Evolutionary conservation across 495 filamentous ascomycete species (phyloP).

Genomic region (Talaromyces borbonicus): DNA sequence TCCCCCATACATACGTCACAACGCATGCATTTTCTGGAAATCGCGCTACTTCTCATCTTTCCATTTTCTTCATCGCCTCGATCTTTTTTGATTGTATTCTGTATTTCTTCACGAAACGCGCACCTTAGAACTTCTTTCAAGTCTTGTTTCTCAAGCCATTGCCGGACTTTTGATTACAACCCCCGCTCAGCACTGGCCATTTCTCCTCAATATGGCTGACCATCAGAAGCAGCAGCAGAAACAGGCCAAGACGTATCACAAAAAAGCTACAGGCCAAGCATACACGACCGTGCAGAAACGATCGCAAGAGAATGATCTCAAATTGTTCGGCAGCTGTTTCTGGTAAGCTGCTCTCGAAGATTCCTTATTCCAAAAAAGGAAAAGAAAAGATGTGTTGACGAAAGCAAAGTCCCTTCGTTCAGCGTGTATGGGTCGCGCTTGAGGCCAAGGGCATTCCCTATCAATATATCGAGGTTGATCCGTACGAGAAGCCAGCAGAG

Average conservation of each 20-base stretch:
- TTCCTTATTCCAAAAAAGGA: too few relatives aligned
- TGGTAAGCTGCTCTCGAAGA: slow-evolving; percentile 60
- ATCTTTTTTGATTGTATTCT: too few relatives aligned
- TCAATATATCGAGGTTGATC: slow-evolving; percentile 88
- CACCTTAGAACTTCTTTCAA: not conserved
- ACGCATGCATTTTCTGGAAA: not conserved
- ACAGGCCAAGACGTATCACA: slow-evolving; percentile 68
- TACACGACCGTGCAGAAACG: slow-evolving; percentile 64
- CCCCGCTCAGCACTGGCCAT: not conserved
- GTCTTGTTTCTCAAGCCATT: not conserved
- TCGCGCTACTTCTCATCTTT: too few relatives aligned
- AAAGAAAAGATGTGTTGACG: too few relatives aligned
- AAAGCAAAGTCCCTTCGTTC: slow-evolving; percentile 57
- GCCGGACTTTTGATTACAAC: too few relatives aligned
- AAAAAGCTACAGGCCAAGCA: slow-evolving; percentile 71
- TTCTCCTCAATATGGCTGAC: slow-evolving; percentile 31
- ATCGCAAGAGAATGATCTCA: slow-evolving; percentile 59
- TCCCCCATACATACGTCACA: slow-evolving; percentile 8
- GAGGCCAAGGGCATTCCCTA: slow-evolving; percentile 76
- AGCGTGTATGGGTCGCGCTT: slow-evolving; percentile 93
- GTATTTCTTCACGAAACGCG: too few relatives aligned
- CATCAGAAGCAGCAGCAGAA: slow-evolving; percentile 18
- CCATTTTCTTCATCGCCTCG: too few relatives aligned
- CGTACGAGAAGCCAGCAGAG: slow-evolving; percentile 69
- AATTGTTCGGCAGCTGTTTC: slow-evolving; percentile 84